Percentiles rank a stretch among this genome's conserved stretches.
Evolutionary conservation across 805 yeast species (phyloP).

Genomic region (Candida quercuum): DNA sequence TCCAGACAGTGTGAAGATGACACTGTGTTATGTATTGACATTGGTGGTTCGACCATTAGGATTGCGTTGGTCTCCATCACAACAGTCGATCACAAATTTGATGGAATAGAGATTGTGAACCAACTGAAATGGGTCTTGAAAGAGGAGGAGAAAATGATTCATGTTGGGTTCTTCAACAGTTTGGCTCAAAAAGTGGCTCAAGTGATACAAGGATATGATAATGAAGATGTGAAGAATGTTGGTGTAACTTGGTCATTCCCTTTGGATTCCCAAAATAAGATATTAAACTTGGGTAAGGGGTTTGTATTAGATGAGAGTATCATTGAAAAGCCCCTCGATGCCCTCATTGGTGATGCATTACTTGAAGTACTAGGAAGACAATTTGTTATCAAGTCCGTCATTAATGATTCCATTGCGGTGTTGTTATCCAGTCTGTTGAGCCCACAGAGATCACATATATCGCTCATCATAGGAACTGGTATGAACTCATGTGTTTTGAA

Average conservation of each 20-base stretch:
- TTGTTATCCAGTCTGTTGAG: conserved; percentile 43
- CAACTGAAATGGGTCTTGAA: conserved; percentile 11
- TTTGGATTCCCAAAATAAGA: conserved; percentile 32
- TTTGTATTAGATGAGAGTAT: conserved; percentile 39
- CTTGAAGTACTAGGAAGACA: conserved; percentile 22
- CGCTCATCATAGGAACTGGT: conserved; percentile 68
- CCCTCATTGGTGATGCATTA: conserved; percentile 33
- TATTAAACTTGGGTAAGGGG: conserved; percentile 59
- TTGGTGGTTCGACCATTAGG: conserved; percentile 54
- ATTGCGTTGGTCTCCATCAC: conserved; percentile 22
- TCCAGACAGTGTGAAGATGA: not conserved
- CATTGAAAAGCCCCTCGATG: conserved; percentile 34
- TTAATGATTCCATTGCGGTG: conserved; percentile 67
- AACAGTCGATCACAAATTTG: not conserved
- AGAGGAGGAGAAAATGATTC: conserved; percentile 31
- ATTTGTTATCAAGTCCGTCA: conserved; percentile 38
- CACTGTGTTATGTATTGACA: conserved; percentile 35
- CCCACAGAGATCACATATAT: conserved; percentile 33
- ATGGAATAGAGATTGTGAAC: not conserved
- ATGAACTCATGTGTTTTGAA: conserved; percentile 44
- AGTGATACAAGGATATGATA: not conserved
- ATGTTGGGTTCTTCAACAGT: conserved; percentile 36
- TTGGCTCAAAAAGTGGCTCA: conserved; percentile 25
- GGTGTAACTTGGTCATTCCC: conserved; percentile 61
- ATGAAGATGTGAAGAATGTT: conserved; percentile 13